phyloP scores from a whole-genome alignment of 1,284 basidiomycete genomes.

The Kwoniella shivajii region DNA sequence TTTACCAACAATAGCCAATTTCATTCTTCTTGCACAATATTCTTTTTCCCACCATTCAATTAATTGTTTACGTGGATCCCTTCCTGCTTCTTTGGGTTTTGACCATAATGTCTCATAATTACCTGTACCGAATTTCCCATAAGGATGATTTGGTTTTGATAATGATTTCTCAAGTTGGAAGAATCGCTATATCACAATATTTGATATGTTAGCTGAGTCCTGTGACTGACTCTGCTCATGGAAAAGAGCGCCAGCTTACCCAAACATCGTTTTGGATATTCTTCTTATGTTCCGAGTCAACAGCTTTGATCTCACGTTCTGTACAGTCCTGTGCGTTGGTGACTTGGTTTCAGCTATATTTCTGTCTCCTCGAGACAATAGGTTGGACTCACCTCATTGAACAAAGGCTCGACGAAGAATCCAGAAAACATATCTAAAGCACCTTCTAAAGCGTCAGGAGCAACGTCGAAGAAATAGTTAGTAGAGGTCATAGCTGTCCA shows the following conservation, averaged over 20 bases:
- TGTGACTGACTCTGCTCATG: no score
- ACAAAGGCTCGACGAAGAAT: constrained; percentile 93
- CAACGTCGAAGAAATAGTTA: constrained; percentile 80
- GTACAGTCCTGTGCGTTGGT: constrained; percentile 67
- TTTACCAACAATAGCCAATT: constrained; percentile 84
- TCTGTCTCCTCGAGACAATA: background rate
- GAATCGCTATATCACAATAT: no score
- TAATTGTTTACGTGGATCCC: constrained; percentile 85
- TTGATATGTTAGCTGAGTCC: no score
- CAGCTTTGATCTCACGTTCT: constrained; percentile 91
- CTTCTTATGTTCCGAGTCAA: constrained; percentile 98
- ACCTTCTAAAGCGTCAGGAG: constrained; percentile 77
- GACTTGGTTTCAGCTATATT: background rate
- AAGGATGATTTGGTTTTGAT: constrained; percentile 76
- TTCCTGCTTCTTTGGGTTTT: constrained; percentile 60
- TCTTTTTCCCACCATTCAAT: constrained; percentile 94
- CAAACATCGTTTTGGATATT: constrained; percentile 93
- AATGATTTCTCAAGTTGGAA: constrained; percentile 95
- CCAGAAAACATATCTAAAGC: constrained; percentile 89
- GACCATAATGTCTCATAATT: constrained; percentile 81
- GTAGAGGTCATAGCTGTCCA: constrained; percentile 93
- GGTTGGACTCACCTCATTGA: constrained; percentile 58
- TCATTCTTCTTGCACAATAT: constrained; percentile 95
- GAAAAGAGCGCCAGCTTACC: constrained; percentile 47
- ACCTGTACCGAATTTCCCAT: constrained; percentile 91